Conservation (phyloP, 2,329 filamentous ascomycete species). For the Hymenoscyphus albidus region DNA sequence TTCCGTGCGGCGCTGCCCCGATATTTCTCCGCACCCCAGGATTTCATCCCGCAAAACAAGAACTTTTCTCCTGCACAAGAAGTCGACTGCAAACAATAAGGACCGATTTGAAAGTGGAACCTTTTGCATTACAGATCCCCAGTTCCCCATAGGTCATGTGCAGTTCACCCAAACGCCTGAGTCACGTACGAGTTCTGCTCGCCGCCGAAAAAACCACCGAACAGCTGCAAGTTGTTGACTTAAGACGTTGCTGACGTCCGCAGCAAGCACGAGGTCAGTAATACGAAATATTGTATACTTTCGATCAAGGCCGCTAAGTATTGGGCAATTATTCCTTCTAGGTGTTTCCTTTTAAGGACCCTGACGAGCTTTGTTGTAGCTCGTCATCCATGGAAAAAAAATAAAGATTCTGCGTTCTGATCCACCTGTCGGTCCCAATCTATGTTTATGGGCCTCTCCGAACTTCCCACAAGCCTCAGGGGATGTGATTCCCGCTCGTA, state of each 20-base stretch:
- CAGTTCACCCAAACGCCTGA: background rate
- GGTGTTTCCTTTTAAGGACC: background rate
- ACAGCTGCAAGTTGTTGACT: background rate
- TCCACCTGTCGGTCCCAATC: background rate
- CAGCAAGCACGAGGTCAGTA: background rate
- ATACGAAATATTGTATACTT: background rate
- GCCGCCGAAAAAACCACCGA: background rate
- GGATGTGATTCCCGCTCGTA: background rate
- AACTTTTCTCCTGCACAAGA: background rate
- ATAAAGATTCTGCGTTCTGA: background rate
- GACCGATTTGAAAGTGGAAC: background rate
- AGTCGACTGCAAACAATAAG: background rate
- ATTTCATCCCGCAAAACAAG: slow-evolving; percentile 1
- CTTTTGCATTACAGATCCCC: slow-evolving; percentile 1
- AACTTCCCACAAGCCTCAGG: background rate
- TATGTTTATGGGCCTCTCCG: background rate
- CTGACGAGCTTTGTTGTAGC: background rate
- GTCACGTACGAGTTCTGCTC: background rate
- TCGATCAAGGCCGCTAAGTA: background rate
- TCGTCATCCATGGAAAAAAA: background rate
- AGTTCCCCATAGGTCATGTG: background rate
- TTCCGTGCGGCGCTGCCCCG: background rate
- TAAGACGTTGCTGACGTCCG: background rate
- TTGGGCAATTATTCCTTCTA: background rate
- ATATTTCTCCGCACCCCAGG: background rate